Evolutionary conservation across 139 green algal genomes (phyloP).

Genomic region (Closterium sp.): DNA sequence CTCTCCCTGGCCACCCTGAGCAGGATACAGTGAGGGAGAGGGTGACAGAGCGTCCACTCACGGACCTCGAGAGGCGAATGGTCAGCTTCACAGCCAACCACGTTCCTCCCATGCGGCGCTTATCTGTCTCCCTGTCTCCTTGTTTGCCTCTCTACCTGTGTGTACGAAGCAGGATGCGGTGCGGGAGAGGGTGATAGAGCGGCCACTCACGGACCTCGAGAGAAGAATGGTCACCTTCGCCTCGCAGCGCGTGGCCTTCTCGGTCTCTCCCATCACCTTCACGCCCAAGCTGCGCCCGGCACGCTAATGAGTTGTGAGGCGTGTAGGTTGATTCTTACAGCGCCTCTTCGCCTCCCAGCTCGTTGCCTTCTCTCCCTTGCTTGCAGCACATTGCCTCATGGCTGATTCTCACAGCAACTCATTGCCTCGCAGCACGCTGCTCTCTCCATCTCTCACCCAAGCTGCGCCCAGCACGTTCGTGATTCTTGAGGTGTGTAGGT

Average conservation of each 20-base stretch:
- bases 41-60: neutral
- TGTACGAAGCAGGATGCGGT: neutral
- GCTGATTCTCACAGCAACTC: neutral
- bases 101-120: no score
- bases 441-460: neutral
- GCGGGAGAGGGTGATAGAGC: conserved; percentile 23
- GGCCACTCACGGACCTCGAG: conserved; percentile 5
- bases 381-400: neutral
- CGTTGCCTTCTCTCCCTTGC: no score
- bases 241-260: conserved; percentile 11
- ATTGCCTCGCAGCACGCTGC: neutral
- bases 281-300: neutral
- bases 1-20: no score
- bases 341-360: neutral
- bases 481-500: neutral
- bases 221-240: conserved; percentile 10
- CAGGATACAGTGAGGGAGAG: neutral
- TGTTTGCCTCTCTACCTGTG: neutral
- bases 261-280: conserved; percentile 2
- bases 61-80: neutral
- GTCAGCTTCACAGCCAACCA: neutral
- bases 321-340: no score
- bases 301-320: no score
- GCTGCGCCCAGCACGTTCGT: neutral
- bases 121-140: no score